phyloP scores from a whole-genome alignment of 2,329 filamentous ascomycete species.

The Intubia oerlemansii region DNA sequence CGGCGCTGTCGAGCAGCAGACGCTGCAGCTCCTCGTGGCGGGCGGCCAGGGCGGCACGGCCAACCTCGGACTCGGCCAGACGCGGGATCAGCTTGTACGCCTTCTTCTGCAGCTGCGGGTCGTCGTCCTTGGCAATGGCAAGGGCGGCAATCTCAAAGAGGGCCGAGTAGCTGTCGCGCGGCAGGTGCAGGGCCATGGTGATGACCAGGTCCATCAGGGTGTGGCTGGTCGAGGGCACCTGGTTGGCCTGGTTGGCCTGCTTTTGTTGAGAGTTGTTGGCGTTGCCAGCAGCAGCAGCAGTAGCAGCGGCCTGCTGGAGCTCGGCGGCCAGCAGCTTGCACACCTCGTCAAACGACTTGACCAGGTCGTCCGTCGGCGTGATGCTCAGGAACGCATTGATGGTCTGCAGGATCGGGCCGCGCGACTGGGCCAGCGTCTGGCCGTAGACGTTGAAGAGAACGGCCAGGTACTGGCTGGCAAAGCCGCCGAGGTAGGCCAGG shows the following conservation, averaged over 20 bases:
- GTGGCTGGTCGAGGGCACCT: constrained; percentile 81
- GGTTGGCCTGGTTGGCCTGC: constrained; percentile 10
- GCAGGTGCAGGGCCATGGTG: constrained; percentile 84
- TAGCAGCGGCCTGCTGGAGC: constrained; percentile 26
- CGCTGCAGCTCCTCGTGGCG: constrained; percentile 60
- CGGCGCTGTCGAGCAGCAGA: constrained; percentile 57
- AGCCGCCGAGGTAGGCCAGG: constrained; percentile 55
- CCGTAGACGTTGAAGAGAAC: constrained; percentile 99
- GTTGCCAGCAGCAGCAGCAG: constrained; percentile 16
- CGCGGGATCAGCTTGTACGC: constrained; percentile 95
- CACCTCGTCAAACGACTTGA: constrained; percentile 74
- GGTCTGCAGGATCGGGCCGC: constrained; percentile 77
- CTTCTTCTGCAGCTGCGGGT: constrained; percentile 94
- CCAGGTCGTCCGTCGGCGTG: constrained; percentile 54
- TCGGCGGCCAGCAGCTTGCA: constrained; percentile 62
- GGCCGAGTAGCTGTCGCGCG: constrained; percentile 61
- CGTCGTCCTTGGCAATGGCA: constrained; percentile 60
- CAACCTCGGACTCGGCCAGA: constrained; percentile 60
- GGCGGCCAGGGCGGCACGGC: constrained; percentile 53
- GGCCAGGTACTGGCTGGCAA: constrained; percentile 75
- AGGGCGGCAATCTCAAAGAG: constrained; percentile 75
- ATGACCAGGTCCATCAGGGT: constrained; percentile 95
- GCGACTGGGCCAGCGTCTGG: constrained; percentile 79
- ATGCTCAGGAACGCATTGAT: constrained; percentile 92
- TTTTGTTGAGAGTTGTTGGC: too few species aligned